phyloP scores from a whole-genome alignment of 148 eudicot genomes.

The Amaranthus palmeri region DNA sequence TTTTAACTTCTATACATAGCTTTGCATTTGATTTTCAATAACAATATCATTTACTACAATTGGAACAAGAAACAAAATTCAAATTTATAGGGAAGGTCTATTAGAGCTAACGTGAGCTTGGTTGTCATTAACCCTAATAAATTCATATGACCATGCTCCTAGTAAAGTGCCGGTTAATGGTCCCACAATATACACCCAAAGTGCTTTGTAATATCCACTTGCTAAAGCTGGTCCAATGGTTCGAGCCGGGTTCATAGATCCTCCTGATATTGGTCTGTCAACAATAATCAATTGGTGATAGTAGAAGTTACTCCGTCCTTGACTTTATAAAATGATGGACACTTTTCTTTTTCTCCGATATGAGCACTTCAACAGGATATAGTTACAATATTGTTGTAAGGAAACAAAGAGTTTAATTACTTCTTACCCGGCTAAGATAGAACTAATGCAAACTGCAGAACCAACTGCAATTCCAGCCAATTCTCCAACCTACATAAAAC shows the following conservation, averaged over 20 bases:
- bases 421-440: conserved; percentile 70
- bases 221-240: conserved; percentile 73
- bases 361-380: too few relatives aligned
- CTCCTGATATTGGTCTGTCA: conserved; percentile 70
- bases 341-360: too few relatives aligned
- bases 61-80: too few relatives aligned
- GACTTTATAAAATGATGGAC: too few relatives aligned
- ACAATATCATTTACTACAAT: too few relatives aligned
- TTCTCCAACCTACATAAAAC: conserved; percentile 62
- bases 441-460: conserved; percentile 72
- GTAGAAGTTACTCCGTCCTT: too few relatives aligned
- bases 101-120: conserved; percentile 28
- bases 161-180: conserved; percentile 49
- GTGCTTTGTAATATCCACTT: conserved; percentile 43
- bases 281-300: too few relatives aligned
- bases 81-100: not conserved
- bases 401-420: too few relatives aligned
- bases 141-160: conserved; percentile 50
- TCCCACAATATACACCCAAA: conserved; percentile 63
- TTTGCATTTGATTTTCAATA: too few relatives aligned
- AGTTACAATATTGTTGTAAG: too few relatives aligned
- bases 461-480: conserved; percentile 74
- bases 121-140: conserved; percentile 39
- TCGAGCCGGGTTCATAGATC: conserved; percentile 81
- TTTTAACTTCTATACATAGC: too few relatives aligned